These are phyloP conservation scores for Uronychia setigera DNA, from an alignment of 73 alveolate genomes.

Conservation along the genomic window DNA sequence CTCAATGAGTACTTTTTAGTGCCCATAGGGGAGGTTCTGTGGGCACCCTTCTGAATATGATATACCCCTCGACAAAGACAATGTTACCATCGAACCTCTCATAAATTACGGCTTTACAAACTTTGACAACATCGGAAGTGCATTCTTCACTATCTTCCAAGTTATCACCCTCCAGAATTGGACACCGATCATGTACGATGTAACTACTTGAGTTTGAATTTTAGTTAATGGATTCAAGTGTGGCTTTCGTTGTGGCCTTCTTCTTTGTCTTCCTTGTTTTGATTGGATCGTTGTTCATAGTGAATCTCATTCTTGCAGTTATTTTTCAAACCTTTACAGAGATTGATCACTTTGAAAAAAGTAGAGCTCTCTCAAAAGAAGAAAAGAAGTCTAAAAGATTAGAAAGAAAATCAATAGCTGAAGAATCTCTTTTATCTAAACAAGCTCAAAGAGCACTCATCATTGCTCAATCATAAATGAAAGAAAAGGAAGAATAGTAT, in stretches of 20 bases:
- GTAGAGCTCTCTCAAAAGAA: too few species aligned
- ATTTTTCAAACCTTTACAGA: slow-evolving; percentile 13
- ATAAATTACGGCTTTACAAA: slow-evolving; percentile 59
- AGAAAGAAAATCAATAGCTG: neutral
- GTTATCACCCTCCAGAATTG: slow-evolving; percentile 54
- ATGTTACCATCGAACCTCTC: slow-evolving; percentile 9
- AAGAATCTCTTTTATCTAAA: neutral
- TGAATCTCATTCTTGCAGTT: slow-evolving; percentile 76
- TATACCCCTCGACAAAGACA: slow-evolving; percentile 14
- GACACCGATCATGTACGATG: slow-evolving; percentile 24
- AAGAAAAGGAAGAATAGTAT: too few species aligned
- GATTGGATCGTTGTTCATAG: slow-evolving; percentile 57
- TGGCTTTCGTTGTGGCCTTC: slow-evolving; percentile 35
- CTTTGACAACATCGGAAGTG: slow-evolving; percentile 58
- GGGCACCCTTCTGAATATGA: slow-evolving; percentile 31
- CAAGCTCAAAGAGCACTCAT: too few species aligned
- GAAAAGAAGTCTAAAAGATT: too few species aligned
- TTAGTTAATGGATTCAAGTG: slow-evolving; percentile 49
- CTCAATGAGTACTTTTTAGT: neutral
- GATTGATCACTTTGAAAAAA: too few species aligned
- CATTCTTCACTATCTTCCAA: slow-evolving; percentile 63
- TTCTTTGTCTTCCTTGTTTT: slow-evolving; percentile 36
- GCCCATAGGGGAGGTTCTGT: slow-evolving; percentile 24
- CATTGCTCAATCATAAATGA: too few species aligned
- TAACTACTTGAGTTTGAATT: neutral